Base-by-base conservation (phyloP, 2,329 filamentous ascomycete genomes). In the Diaporthe sp. region DNA sequence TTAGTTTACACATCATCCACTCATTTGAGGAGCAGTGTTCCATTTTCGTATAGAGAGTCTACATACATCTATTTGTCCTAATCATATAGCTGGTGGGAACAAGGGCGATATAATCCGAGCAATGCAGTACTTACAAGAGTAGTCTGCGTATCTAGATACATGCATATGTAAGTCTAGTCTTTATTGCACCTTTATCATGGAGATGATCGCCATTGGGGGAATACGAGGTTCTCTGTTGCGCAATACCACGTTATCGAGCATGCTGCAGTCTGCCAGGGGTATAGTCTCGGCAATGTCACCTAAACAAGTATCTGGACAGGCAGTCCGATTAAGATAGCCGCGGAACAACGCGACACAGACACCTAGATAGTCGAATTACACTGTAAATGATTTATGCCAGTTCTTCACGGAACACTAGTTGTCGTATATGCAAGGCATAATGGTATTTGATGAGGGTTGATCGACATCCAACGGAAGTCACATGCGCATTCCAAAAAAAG, bases 261-360 rank as follows among this genome's bases (percentile, higher is more conserved):
- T 31, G 15, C 31, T 68, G 65, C 65, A 68, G n/a, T 39, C 31
- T 51, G 65, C n/a, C 63, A 68, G 63, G 63, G 63, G 63, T 39
- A 25, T 12, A 68, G 28, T 51, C 63, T 68, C 31, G 63, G 63
- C 63, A 51, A 68, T 53, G 63, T 53, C 63, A 68, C 63, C 63
- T 34, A 25, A 25, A 68, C 7, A 25, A 37, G 31, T 25, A 17
- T 17, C 63, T 13, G 31, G 47, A 22, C 47, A 25, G 9, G 31
- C 20, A 49, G 25, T 4, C 61, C 17, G 42, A 67, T n/a, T 2
- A 67, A 51, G 28, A 37, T 28, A 51, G 25, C 44, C 61, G 25
- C 6, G 44, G 5, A 37, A 37, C 25, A 28, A 49, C 39, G 61
- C 61, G 25, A 65, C 25, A 15, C 20, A 17, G 3, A 15, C 15